Percentiles rank a stretch among this genome's conserved stretches.
Evolutionary conservation across 257 asterid species (phyloP).

Genomic region (Fraxinus excelsior): DNA sequence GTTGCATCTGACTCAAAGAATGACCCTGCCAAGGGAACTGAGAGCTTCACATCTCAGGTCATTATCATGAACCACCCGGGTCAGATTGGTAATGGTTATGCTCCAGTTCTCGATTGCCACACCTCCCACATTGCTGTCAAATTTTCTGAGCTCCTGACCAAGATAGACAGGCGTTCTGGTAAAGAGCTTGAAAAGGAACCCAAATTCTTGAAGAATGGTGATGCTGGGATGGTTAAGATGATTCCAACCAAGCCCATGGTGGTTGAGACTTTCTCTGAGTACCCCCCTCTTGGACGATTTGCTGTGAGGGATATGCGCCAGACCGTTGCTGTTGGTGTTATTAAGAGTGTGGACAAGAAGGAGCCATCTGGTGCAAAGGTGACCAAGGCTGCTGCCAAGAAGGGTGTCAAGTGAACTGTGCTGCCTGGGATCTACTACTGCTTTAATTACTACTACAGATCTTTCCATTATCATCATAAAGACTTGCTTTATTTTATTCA

Average conservation of each 20-base stretch:
- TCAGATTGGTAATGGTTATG: constrained; percentile 43
- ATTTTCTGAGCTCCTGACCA: constrained; percentile 39
- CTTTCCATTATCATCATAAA: background rate
- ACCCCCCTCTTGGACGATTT: constrained; percentile 45
- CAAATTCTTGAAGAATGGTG: constrained; percentile 45
- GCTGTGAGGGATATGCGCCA: constrained; percentile 53
- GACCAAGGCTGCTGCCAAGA: constrained; percentile 53
- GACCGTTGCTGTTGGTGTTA: constrained; percentile 49
- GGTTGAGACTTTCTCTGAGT: constrained; percentile 38
- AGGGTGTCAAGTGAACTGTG: constrained; percentile 41
- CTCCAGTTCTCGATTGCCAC: constrained; percentile 50
- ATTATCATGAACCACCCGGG: constrained; percentile 53
- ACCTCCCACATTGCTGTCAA: constrained; percentile 48
- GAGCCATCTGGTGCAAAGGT: constrained; percentile 50
- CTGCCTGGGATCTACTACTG: background rate
- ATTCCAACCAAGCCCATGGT: constrained; percentile 48
- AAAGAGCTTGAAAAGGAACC: constrained; percentile 43
- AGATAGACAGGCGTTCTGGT: constrained; percentile 46
- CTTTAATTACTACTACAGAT: background rate
- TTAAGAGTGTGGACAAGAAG: constrained; percentile 46
- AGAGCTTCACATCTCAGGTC: constrained; percentile 39
- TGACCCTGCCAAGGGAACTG: constrained; percentile 47
- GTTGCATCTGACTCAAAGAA: constrained; percentile 50
- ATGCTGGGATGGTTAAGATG: constrained; percentile 43
- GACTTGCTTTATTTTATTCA: background rate